Percentiles rank a stretch among this genome's conserved stretches.
Evolutionary conservation across 2,329 filamentous ascomycete species (phyloP).

Genomic region (Nigrospora oryzae): DNA sequence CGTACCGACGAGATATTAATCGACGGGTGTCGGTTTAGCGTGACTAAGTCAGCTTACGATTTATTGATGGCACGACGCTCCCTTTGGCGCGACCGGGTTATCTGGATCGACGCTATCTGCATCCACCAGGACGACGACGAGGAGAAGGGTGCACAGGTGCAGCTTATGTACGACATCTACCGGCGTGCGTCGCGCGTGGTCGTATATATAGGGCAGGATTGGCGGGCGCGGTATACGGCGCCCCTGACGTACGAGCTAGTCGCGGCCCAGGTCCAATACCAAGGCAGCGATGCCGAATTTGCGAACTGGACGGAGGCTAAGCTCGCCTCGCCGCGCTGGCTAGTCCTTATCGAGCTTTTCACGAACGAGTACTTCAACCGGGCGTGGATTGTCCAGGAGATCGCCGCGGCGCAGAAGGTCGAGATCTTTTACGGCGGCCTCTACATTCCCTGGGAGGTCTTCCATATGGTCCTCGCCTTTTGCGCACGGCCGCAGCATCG

Average conservation of each 20-base stretch:
- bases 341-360: constrained; percentile 4
- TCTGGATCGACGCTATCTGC: constrained; percentile 9
- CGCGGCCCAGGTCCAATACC: not conserved
- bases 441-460: constrained; percentile 4
- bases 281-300: not conserved
- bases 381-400: constrained; percentile 8
- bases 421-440: constrained; percentile 7
- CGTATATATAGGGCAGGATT: constrained; percentile 2
- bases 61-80: constrained; percentile 6
- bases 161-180: constrained; percentile 8
- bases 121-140: constrained; percentile 7
- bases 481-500: too few relatives aligned
- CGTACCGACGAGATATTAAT: constrained; percentile 6
- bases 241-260: constrained; percentile 2
- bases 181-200: constrained; percentile 5
- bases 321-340: constrained; percentile 1
- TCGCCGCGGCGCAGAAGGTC: constrained; percentile 1
- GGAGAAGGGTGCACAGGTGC: constrained; percentile 7
- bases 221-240: constrained; percentile 3
- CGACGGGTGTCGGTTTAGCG: constrained; percentile 5
- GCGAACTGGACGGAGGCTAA: not conserved
- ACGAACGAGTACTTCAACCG: constrained; percentile 7
- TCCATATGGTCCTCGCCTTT: not conserved
- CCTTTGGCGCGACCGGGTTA: constrained; percentile 3
- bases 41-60: constrained; percentile 7